phyloP scores from a whole-genome alignment of 106 monocot genomes.

The Vanilla planifolia region DNA sequence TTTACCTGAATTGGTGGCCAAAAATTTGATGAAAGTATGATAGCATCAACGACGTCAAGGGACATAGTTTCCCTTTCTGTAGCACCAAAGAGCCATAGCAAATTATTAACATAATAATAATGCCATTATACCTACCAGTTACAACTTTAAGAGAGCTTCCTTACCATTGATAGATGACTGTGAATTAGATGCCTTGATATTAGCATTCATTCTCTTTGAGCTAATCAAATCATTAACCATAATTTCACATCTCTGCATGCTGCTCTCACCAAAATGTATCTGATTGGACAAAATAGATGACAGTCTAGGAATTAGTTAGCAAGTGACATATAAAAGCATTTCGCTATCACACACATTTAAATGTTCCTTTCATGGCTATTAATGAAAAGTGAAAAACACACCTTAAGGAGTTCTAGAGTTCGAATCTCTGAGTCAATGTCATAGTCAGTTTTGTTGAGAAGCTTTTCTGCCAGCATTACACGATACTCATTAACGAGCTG shows the following conservation, averaged over 20 bases:
- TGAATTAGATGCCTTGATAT: constrained; percentile 74
- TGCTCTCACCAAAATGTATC: constrained; percentile 99
- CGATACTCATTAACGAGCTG: constrained; percentile 98
- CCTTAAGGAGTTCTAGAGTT: constrained; percentile 96
- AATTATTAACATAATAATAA: constrained; percentile 1
- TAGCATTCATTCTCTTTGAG: constrained; percentile 92
- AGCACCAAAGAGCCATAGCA: constrained; percentile 22
- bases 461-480: constrained; percentile 93
- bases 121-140: not conserved
- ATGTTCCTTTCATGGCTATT: not conserved
- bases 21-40: constrained; percentile 92
- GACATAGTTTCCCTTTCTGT: constrained; percentile 40
- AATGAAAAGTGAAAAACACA: constrained; percentile 7
- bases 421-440: constrained; percentile 99
- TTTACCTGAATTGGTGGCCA: constrained; percentile 97
- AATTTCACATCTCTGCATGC: constrained; percentile 98
- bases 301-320: no score
- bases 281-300: constrained; percentile 20
- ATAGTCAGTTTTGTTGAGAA: constrained; percentile 94
- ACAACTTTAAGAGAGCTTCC: constrained; percentile 1
- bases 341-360: not conserved
- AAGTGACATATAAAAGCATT: not conserved
- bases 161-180: constrained; percentile 50
- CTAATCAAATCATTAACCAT: constrained; percentile 98
- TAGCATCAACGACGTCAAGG: constrained; percentile 71